These are phyloP conservation scores for Phaeodactylum tricornutum DNA, from an alignment of 108 stramenopile species.

Conservation along the genomic window DNA sequence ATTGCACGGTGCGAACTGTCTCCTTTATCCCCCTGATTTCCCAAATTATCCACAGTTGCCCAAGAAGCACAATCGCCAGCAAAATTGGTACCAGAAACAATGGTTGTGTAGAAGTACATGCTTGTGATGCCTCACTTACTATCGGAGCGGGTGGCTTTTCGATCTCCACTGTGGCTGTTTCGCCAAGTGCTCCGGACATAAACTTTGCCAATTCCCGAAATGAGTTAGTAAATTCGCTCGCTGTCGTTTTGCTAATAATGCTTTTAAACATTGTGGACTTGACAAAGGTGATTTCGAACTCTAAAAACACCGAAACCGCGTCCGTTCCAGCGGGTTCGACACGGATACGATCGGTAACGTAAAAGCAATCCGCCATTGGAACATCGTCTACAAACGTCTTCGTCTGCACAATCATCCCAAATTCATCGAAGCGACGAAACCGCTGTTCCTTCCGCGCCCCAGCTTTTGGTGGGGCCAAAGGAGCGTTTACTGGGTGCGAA, in stretches of 20 bases:
- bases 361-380: constrained; percentile 83
- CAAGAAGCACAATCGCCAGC: too few species aligned
- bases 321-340: constrained; percentile 26
- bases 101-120: too few species aligned
- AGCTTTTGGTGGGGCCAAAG: constrained; percentile 77
- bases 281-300: constrained; percentile 61
- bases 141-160: too few species aligned
- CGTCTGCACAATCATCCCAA: constrained; percentile 60
- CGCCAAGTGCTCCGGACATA: background rate
- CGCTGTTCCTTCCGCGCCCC: constrained; percentile 63
- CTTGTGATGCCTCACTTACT: too few species aligned
- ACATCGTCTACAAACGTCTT: constrained; percentile 66
- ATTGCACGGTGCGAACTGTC: too few species aligned
- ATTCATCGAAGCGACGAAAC: constrained; percentile 30
- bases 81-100: too few species aligned
- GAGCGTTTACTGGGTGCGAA: constrained; percentile 68
- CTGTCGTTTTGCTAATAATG: constrained; percentile 55
- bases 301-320: constrained; percentile 19
- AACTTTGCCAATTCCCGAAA: constrained; percentile 24
- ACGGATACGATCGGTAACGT: constrained; percentile 58
- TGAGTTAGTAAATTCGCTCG: constrained; percentile 46
- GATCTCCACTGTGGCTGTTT: background rate
- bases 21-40: too few species aligned
- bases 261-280: constrained; percentile 67
- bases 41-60: too few species aligned